These are phyloP conservation scores for Diaporthe helianthi DNA, from an alignment of 2,329 filamentous ascomycete genomes.

Conservation along the genomic window DNA sequence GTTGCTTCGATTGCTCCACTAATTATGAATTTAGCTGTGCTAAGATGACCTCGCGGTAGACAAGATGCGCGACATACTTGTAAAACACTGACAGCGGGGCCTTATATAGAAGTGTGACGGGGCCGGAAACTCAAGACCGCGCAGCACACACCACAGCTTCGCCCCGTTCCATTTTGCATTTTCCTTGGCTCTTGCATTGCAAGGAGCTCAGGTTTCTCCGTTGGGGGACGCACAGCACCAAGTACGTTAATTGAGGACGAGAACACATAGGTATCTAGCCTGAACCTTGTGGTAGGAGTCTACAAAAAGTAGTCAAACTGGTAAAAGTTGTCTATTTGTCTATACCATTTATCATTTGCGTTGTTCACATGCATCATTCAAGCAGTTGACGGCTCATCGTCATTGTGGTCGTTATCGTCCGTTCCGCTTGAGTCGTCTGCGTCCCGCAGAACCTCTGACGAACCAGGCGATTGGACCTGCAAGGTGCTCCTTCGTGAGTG, in stretches of 20 bases:
- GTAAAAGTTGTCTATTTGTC: too few relatives aligned
- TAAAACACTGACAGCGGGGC: neutral
- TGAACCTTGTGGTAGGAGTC: too few relatives aligned
- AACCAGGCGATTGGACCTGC: neutral
- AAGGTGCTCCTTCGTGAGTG: too few relatives aligned
- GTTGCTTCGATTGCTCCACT: neutral
- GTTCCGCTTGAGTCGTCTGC: neutral
- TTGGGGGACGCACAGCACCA: too few relatives aligned
- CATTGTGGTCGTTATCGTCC: neutral
- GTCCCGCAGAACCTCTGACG: neutral
- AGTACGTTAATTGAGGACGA: neutral
- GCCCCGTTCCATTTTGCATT: neutral
- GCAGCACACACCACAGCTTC: neutral
- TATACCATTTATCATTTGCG: too few relatives aligned
- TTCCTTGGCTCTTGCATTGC: neutral
- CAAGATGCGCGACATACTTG: neutral
- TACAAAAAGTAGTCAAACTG: too few relatives aligned
- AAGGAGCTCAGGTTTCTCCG: neutral
- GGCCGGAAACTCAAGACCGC: neutral
- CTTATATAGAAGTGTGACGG: neutral
- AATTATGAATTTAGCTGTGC: too few relatives aligned
- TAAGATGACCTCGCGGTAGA: too few relatives aligned
- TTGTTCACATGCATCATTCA: too few relatives aligned
- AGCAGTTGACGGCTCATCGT: neutral
- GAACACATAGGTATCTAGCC: too few relatives aligned